Evolutionary conservation across 345 rosid species (phyloP), one percentile per base, ranked within the genome.

Genomic region (Geranium brycei): DNA sequence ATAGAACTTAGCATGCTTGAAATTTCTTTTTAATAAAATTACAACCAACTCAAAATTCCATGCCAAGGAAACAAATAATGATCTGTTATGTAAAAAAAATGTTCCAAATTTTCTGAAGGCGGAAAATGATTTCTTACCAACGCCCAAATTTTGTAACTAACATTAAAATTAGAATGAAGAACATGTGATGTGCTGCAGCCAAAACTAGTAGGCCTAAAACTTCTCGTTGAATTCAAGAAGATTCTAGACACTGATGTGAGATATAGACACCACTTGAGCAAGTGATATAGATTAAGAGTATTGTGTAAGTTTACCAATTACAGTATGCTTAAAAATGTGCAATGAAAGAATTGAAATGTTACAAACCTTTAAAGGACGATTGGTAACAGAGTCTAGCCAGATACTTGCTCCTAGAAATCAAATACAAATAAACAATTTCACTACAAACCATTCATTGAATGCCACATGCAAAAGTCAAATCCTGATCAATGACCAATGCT

Each of bases 381-480:
- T 93, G 32, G 90, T 85, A 62, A 89, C 87, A 64, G 99, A 90
- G 82, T 93, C 95, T 64, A 93, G 90, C 99, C 99, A 93, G 18
- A 87, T 85, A 69, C 81, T 82, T 65, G 83, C 68, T 60, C 95
- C 91, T 87, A 68, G 13, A 19, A 68, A 69, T 32, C 62, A 65
- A 69, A 67, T 32, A 58, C 57, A 75, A 30, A 32, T 0, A 66
- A 31, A 60, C 32, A 58, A 51, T 60, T 59, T 4, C 55, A 16
- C 53, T 35, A 64, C 47, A 53, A 66, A 57, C 31, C 66, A 66
- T 60, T 17, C 57, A 32, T 59, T 17, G 63, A 35, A 47, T 10
- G 53, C 15, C 3, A 2, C 53, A 47, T 47, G 53, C 53, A 47
- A 61, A 69, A 57, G 64, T 51, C 41, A 58, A 53, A 17, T 62